Conservation (phyloP, 2,329 filamentous ascomycete species). For the Tolypocladium pustulatum region DNA sequence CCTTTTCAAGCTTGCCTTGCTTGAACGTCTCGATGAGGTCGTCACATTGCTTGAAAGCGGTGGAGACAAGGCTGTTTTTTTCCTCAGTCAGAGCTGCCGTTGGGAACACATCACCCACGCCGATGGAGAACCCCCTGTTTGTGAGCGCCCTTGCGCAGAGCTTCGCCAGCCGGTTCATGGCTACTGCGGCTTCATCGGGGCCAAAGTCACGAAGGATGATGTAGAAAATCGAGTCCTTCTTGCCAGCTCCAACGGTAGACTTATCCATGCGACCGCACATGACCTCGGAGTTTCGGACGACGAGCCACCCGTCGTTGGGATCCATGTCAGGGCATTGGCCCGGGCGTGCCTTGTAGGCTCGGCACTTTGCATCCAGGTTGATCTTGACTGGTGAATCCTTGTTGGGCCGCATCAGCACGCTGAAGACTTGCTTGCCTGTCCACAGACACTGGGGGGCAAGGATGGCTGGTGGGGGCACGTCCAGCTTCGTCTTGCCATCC, state of each 20-base stretch:
- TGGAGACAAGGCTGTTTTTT: constrained; percentile 66
- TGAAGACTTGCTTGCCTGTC: constrained; percentile 97
- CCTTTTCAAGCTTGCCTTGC: constrained; percentile 70
- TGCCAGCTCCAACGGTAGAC: constrained; percentile 89
- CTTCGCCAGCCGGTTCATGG: constrained; percentile 90
- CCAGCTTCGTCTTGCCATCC: constrained; percentile 63
- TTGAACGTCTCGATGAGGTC: constrained; percentile 75
- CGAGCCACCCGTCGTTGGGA: constrained; percentile 80
- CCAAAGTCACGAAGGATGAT: constrained; percentile 93
- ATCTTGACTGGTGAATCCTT: constrained; percentile 71
- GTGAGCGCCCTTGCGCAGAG: constrained; percentile 81
- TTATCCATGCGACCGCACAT: constrained; percentile 99
- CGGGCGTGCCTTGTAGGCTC: constrained; percentile 59
- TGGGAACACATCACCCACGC: constrained; percentile 89
- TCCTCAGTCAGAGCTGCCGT: constrained; percentile 57
- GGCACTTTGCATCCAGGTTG: constrained; percentile 88
- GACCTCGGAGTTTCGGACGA: constrained; percentile 90
- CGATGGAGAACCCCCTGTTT: constrained; percentile 91
- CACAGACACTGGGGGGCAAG: constrained; percentile 78
- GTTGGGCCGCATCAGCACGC: constrained; percentile 81
- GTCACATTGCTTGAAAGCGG: constrained; percentile 73
- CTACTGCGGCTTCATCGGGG: constrained; percentile 73
- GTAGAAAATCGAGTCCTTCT: constrained; percentile 97
- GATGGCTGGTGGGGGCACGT: constrained; percentile 79
- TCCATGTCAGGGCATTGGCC: constrained; percentile 60